These are phyloP conservation scores for Tylopilus felleus DNA, from an alignment of 768 basidiomycete species.

Conservation along the genomic window DNA sequence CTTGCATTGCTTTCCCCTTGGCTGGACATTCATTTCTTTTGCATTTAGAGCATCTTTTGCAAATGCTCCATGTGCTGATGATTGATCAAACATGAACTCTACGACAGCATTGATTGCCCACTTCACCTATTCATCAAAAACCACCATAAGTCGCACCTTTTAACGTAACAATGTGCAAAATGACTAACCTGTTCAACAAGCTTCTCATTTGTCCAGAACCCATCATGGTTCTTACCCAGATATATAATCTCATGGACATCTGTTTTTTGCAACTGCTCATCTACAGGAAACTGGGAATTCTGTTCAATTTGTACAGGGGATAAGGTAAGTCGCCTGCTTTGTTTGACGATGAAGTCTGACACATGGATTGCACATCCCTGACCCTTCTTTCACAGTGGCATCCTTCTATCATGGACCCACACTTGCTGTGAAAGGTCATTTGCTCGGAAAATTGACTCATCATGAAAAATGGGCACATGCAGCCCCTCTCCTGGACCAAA, in stretches of 20 bases:
- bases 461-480: constrained; percentile 11
- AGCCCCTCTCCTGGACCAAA: background rate
- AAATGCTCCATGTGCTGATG: constrained; percentile 24
- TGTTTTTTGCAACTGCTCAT: background rate
- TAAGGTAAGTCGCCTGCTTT: constrained; percentile 30
- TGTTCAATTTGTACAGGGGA: background rate
- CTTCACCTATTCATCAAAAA: background rate
- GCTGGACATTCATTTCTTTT: constrained; percentile 10
- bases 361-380: constrained; percentile 37
- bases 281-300: background rate
- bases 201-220: background rate
- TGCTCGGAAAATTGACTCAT: constrained; percentile 21
- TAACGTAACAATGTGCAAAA: background rate
- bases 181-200: background rate
- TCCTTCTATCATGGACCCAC: constrained; percentile 1
- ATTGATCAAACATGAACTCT: constrained; percentile 13
- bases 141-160: background rate
- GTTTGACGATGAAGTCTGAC: constrained; percentile 39
- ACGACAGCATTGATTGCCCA: constrained; percentile 20
- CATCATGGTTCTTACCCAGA: background rate
- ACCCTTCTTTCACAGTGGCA: constrained; percentile 28
- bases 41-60: constrained; percentile 24
- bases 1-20: constrained; percentile 19
- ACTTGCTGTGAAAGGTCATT: constrained; percentile 12
- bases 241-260: background rate